A percentile compares a stretch with the other conserved stretches of the same genome.
Evolutionary conservation across 768 basidiomycete species (phyloP).

Genomic region (Mrakia frigida): DNA sequence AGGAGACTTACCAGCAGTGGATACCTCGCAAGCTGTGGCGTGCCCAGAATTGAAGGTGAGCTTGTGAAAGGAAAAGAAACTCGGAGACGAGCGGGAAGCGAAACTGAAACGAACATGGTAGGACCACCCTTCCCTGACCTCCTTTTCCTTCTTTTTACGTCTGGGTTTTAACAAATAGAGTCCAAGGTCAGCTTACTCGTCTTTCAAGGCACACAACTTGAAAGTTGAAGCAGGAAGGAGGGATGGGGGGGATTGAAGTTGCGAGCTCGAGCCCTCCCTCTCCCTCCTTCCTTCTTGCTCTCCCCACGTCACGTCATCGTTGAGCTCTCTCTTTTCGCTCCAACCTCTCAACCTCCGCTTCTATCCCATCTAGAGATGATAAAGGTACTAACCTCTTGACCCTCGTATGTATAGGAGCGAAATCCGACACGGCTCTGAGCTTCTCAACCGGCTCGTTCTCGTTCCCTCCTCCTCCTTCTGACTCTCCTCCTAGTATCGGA

Average conservation of each 20-base stretch:
- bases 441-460: conserved; percentile 41
- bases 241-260: conserved; percentile 29
- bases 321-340: no score
- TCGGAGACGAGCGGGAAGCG: neutral
- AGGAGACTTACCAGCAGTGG: neutral
- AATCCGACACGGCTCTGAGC: conserved; percentile 44
- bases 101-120: conserved; percentile 32
- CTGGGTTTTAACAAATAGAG: conserved; percentile 55
- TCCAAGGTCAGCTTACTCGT: neutral
- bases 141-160: conserved; percentile 51
- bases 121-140: conserved; percentile 36
- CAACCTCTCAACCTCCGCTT: no score
- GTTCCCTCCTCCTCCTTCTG: conserved; percentile 15
- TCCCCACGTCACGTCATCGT: conserved; percentile 3
- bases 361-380: neutral
- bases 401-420: conserved; percentile 70
- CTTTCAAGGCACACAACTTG: conserved; percentile 41
- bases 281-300: conserved; percentile 1
- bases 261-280: neutral
- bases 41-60: conserved; percentile 59
- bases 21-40: conserved; percentile 49
- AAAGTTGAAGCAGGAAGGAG: conserved; percentile 45
- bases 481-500: conserved; percentile 19
- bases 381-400: conserved; percentile 60
- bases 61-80: neutral